Evolutionary conservation across 495 filamentous ascomycete genomes (phyloP).

Genomic region (Terfezia boudieri): DNA sequence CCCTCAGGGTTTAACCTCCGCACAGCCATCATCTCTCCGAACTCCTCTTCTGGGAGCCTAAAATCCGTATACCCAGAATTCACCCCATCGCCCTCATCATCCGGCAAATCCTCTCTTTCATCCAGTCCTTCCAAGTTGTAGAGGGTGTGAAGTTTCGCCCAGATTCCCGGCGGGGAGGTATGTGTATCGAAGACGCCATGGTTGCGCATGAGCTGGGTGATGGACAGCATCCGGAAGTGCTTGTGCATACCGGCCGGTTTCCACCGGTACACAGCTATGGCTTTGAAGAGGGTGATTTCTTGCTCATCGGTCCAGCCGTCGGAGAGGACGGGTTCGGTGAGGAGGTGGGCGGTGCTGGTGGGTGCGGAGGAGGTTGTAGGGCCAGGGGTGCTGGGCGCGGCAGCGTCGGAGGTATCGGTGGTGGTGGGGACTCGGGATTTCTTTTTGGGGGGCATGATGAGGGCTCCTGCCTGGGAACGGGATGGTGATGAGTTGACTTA

Average conservation of each 20-base stretch:
- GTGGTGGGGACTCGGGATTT: conserved; percentile 23
- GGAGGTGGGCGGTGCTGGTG: conserved; percentile 23
- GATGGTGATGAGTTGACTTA: neutral
- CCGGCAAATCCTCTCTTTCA: conserved; percentile 29
- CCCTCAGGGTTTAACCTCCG: conserved; percentile 37
- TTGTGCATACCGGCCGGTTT: conserved; percentile 61
- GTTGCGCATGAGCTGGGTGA: conserved; percentile 63
- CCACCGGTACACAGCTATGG: conserved; percentile 51
- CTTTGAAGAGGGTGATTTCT: conserved; percentile 75
- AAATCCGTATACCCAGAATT: conserved; percentile 28
- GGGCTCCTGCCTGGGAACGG: neutral
- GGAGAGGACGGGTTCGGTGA: conserved; percentile 26
- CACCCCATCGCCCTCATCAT: neutral
- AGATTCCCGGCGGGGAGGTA: conserved; percentile 74
- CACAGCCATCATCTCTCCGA: conserved; percentile 49
- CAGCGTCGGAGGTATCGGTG: neutral
- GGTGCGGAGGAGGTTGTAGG: conserved; percentile 12
- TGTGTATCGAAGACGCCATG: conserved; percentile 69
- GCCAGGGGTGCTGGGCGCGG: neutral
- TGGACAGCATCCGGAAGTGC: conserved; percentile 66
- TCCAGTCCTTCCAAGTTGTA: conserved; percentile 81
- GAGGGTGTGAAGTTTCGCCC: conserved; percentile 60
- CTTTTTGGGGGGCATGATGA: conserved; percentile 54
- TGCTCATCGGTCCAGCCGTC: conserved; percentile 93
- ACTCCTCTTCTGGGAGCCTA: conserved; percentile 54